Percentiles rank a stretch among this genome's conserved stretches.
Evolutionary conservation across 2,329 filamentous ascomycete genomes (phyloP).

Genomic region (Thelonectria blattea): DNA sequence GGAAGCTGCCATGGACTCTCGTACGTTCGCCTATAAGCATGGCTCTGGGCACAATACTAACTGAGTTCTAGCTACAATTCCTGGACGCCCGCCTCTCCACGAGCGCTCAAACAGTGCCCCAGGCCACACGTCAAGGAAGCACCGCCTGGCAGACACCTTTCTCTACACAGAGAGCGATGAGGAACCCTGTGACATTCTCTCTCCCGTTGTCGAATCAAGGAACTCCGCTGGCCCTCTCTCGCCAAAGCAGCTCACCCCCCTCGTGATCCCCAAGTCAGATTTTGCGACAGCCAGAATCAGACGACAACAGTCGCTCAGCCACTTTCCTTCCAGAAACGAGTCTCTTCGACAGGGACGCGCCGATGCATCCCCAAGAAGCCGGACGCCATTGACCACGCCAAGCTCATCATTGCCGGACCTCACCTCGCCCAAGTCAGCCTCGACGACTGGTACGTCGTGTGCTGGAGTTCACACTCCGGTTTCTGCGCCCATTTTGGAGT

Average conservation of each 20-base stretch:
- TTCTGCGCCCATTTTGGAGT: slow-evolving; percentile 54
- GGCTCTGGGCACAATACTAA: slow-evolving; percentile 24
- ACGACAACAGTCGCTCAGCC: slow-evolving; percentile 49
- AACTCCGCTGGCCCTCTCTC: slow-evolving; percentile 48
- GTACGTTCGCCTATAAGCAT: slow-evolving; percentile 52
- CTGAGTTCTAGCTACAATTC: slow-evolving; percentile 64
- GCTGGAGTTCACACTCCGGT: slow-evolving; percentile 55
- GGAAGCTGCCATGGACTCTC: slow-evolving; percentile 72
- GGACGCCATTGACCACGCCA: slow-evolving; percentile 47
- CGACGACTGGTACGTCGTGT: slow-evolving; percentile 43
- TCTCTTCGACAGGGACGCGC: slow-evolving; percentile 48
- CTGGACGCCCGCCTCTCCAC: slow-evolving; percentile 67
- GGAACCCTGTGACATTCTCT: slow-evolving; percentile 32
- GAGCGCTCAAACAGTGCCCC: slow-evolving; percentile 70
- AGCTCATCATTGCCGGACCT: slow-evolving; percentile 46
- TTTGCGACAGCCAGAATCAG: slow-evolving; percentile 32
- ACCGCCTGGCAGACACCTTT: slow-evolving; percentile 38
- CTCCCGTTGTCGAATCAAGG: slow-evolving; percentile 36
- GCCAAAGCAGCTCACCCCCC: slow-evolving; percentile 60
- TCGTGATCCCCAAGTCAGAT: slow-evolving; percentile 57
- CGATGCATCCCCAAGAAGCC: slow-evolving; percentile 55
- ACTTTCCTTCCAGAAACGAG: slow-evolving; percentile 55
- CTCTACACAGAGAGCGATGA: slow-evolving; percentile 34
- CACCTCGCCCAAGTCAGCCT: slow-evolving; percentile 52
- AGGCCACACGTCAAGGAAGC: slow-evolving; percentile 55